Evolutionary conservation across 257 asterid genomes (phyloP), one percentile per base, ranked within the genome.

Genomic region (Fraxinus cuspidata): DNA sequence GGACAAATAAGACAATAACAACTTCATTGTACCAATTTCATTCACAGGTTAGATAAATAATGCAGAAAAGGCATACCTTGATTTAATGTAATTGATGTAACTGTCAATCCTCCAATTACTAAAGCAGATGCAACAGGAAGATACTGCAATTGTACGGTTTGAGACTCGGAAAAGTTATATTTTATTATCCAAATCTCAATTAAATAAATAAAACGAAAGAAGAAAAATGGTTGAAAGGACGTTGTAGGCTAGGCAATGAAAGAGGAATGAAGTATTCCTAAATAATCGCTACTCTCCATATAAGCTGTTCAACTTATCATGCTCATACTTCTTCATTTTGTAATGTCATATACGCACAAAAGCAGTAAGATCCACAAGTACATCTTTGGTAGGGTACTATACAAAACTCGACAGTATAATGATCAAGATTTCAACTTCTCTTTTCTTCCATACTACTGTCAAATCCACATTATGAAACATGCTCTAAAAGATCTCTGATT

Each of bases 101-200:
- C 96, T 1, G 99, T 92, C 84, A 93, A 85, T 64, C 99, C 99
- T 73, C 99, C 99, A 70, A 96, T 73, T 19, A 93, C 88, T 78
- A 96, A 81, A 80, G 96, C 99, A 73, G 99, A 96, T 86, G 99
- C 99, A 51, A 96, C 95, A 0, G 99, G 99, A 71, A 96, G 92
- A 82, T 93, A 93, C 99, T 93, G 97, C 87, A 87, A 74, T 65
- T 80, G 70, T 75, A 58, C 65, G 29, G 74, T 53, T 53, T 29
- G 18, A 27, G 27, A 31, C 73, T 49, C 63, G 56, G 58, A 35
- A 42, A 75, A 78, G 65, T 5, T 18, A 83, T 73, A 51, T 76
- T 70, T 71, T 40, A 74, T 44, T 71, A 58, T 78, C 71, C 81
- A 72, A 60, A 31, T 16, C 34, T 51, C 25, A 16, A n/a, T n/a